Evolutionary conservation across 306 rosid species (phyloP).

Genomic region (Pterocarpus macrocarpus): DNA sequence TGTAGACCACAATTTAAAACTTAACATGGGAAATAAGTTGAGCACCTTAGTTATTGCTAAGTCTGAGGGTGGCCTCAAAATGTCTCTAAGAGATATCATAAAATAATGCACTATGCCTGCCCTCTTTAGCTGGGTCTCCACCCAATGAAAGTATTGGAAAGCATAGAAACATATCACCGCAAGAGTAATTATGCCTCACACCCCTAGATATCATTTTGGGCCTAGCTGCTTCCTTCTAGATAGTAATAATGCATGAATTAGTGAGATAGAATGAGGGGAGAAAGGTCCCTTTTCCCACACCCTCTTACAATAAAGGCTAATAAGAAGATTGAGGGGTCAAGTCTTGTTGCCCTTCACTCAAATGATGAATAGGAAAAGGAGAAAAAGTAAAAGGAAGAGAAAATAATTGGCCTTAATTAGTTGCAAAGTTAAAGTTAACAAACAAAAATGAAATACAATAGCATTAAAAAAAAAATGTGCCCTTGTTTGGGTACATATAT

Average conservation of each 20-base stretch:
- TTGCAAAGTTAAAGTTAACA: constrained; percentile 3
- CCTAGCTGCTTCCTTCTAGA: constrained; percentile 43
- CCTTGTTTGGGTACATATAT: not conserved
- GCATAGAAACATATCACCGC: constrained; percentile 31
- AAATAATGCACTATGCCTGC: not conserved
- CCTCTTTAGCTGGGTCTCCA: too few species aligned
- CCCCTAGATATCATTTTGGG: constrained; percentile 28
- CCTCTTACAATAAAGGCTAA: not conserved
- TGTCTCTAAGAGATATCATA: constrained; percentile 5
- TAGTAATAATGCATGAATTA: constrained; percentile 38
- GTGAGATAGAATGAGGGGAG: constrained; percentile 6
- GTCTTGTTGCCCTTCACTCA: constrained; percentile 20
- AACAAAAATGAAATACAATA: not conserved
- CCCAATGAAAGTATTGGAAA: too few species aligned
- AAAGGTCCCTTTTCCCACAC: constrained; percentile 19
- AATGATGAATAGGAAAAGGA: constrained; percentile 20
- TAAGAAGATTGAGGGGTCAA: constrained; percentile 44
- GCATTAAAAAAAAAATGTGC: not conserved
- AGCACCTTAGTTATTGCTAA: constrained; percentile 42
- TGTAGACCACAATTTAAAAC: too few species aligned
- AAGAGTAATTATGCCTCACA: constrained; percentile 29
- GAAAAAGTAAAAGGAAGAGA: not conserved
- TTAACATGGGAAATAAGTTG: not conserved
- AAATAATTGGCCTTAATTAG: not conserved
- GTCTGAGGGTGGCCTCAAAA: constrained; percentile 29